Base-by-base conservation (phyloP, 306 rosid genomes). In the Carpinus fangiana region DNA sequence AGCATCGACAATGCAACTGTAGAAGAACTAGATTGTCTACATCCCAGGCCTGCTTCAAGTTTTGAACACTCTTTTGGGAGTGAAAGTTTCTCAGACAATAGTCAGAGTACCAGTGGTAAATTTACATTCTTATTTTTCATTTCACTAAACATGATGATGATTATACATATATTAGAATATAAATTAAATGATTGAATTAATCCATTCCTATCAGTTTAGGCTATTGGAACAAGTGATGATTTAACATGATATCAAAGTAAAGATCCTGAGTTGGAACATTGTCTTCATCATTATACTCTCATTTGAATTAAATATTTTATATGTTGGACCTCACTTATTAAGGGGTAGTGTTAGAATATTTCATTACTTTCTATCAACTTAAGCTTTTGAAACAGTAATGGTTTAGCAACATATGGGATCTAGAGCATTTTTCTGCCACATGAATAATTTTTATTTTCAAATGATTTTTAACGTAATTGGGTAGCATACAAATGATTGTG, bases 91-190 rank as follows among this genome's bases (percentile, higher is more conserved):
- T 60, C 86, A 74, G 92, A 83, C 56, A 78, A 85, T 73, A 84
- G 83, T 88, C 84, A 82, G 68, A 84, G 89, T 68, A 55, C 86
- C 84, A 82, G 76, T 61, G 90, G 99, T 93, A 90, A 76, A 38
- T 59, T 57, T 80, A 65, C 73, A 31, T 50, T 85, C 72, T 73
- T 77, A 62, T 53, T 74, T 73, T 74, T 41, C 57, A 56, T 66
- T 91, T 73, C 18, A 53, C 50, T 76, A 34, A 67, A 31, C 12
- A 54, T 75, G 51, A 75, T 50, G 28, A 50, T 68, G 67, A 48
- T 60, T 34, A 45, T 73, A 64, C 6, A 23, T 31, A 31, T 31
- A 31, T 31, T 31, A 31, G 34, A 31, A 31, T 31, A 31, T 31
- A 31, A 31, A 31, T 31, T 31, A 31, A 31, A 31, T 31, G 34